Conservation (phyloP, 2,329 filamentous ascomycete genomes). For the Aureobasidium sp. region DNA sequence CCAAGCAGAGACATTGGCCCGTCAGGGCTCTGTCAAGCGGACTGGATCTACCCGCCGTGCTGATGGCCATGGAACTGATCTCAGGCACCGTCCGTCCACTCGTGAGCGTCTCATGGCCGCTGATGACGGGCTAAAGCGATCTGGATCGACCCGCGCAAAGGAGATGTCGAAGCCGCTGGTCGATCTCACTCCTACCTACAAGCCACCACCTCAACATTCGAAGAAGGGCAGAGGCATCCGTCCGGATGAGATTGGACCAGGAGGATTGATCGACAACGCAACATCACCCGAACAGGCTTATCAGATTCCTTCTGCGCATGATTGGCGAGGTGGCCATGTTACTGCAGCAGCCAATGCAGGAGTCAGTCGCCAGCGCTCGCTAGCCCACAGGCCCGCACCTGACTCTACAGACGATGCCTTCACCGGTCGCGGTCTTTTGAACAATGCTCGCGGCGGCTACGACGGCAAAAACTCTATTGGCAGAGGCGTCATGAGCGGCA, state of each 20-base stretch:
- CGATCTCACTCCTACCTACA: constrained; percentile 59
- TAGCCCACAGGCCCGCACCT: not conserved
- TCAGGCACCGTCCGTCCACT: constrained; percentile 13
- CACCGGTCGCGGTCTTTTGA: constrained; percentile 35
- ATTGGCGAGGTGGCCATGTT: constrained; percentile 36
- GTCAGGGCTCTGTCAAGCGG: constrained; percentile 20
- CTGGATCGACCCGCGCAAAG: constrained; percentile 34
- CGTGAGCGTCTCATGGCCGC: constrained; percentile 11
- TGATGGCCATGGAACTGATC: not conserved
- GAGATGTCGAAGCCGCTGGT: constrained; percentile 55
- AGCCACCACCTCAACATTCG: constrained; percentile 55
- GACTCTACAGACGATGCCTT: constrained; percentile 30
- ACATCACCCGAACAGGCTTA: constrained; percentile 39
- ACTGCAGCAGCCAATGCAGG: not conserved
- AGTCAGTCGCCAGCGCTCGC: not conserved
- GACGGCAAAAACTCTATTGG: constrained; percentile 31
- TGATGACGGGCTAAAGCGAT: constrained; percentile 34
- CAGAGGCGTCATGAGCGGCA: constrained; percentile 40
- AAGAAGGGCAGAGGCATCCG: constrained; percentile 46
- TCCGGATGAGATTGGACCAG: constrained; percentile 27
- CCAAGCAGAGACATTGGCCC: constrained; percentile 8
- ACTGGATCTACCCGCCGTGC: constrained; percentile 29
- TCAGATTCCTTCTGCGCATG: constrained; percentile 34
- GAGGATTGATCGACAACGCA: constrained; percentile 40
- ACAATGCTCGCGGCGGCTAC: constrained; percentile 33